Percentiles rank a stretch among this genome's conserved stretches.
Evolutionary conservation across 2,329 filamentous ascomycete genomes (phyloP).

Genomic region (Phyllosticta citriasiana): DNA sequence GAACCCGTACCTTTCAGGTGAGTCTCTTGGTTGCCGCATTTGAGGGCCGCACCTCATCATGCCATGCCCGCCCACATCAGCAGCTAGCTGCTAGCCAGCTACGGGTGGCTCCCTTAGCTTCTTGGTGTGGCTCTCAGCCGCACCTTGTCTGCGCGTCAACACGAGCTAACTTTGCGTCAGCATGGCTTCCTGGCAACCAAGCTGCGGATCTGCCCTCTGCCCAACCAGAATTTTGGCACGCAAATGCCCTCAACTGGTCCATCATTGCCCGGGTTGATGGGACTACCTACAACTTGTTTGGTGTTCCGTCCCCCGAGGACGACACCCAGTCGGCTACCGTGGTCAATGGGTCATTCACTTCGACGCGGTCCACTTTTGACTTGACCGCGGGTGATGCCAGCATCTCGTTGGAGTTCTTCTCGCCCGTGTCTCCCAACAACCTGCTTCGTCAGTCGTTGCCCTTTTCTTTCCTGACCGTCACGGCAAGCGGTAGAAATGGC

Average conservation of each 20-base stretch:
- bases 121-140: slow-evolving; percentile 1
- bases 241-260: slow-evolving; percentile 32
- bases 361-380: slow-evolving; percentile 33
- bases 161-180: slow-evolving; percentile 11
- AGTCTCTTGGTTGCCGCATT: not conserved
- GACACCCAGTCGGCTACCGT: slow-evolving; percentile 25
- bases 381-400: slow-evolving; percentile 26
- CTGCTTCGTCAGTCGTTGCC: slow-evolving; percentile 35
- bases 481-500: slow-evolving; percentile 16
- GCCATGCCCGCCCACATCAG: not conserved
- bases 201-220: slow-evolving; percentile 27
- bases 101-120: not conserved
- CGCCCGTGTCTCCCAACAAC: slow-evolving; percentile 33
- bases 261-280: slow-evolving; percentile 33
- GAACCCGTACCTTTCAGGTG: slow-evolving; percentile 33
- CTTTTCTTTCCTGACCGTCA: slow-evolving; percentile 35
- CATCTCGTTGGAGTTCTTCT: slow-evolving; percentile 35
- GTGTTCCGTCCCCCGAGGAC: slow-evolving; percentile 21
- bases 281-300: slow-evolving; percentile 33
- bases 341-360: slow-evolving; percentile 29
- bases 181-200: slow-evolving; percentile 35
- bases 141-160: slow-evolving; percentile 4
- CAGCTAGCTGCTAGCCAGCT: not conserved
- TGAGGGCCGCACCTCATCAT: not conserved
- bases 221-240: slow-evolving; percentile 35